phyloP scores from a whole-genome alignment of 1,139 yeast species.

The Candida buenavistaensis region DNA sequence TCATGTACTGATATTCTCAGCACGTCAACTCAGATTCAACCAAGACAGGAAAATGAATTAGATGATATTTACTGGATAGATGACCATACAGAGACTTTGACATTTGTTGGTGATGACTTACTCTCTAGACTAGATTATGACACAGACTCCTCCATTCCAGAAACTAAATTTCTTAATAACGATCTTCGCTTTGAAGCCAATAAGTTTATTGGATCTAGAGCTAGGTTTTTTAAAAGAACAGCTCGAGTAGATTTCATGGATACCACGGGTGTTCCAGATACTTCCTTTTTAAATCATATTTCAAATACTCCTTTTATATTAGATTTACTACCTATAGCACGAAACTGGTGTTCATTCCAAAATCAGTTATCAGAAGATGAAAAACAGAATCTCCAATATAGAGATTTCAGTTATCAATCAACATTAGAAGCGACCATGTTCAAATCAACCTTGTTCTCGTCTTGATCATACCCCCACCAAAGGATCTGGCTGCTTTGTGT shows the following conservation, averaged over 20 bases:
- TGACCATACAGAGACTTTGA: slow-evolving; percentile 26
- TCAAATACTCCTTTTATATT: slow-evolving; percentile 20
- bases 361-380: slow-evolving; percentile 24
- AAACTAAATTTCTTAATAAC: slow-evolving; percentile 15
- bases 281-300: slow-evolving; percentile 21
- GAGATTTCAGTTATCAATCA: slow-evolving; percentile 34
- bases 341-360: slow-evolving; percentile 40
- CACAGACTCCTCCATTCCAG: slow-evolving; percentile 6
- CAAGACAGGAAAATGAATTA: slow-evolving; percentile 42
- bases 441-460: slow-evolving; percentile 44
- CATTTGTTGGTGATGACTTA: slow-evolving; percentile 33
- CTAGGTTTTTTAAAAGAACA: slow-evolving; percentile 24
- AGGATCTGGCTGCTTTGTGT: slow-evolving; percentile 68
- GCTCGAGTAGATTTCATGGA: slow-evolving; percentile 12
- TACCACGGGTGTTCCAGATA: slow-evolving; percentile 26
- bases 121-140: slow-evolving; percentile 1
- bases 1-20: slow-evolving; percentile 43
- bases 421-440: slow-evolving; percentile 9
- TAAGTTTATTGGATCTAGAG: slow-evolving; percentile 27
- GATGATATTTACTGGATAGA: slow-evolving; percentile 32
- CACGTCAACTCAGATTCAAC: slow-evolving; percentile 24
- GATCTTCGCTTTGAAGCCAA: slow-evolving; percentile 16
- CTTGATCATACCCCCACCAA: slow-evolving; percentile 68
- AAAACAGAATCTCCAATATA: slow-evolving; percentile 32
- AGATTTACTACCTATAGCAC: slow-evolving; percentile 36